Evolutionary conservation across 2,329 filamentous ascomycete species (phyloP).

Genomic region (Ustulina deusta): DNA sequence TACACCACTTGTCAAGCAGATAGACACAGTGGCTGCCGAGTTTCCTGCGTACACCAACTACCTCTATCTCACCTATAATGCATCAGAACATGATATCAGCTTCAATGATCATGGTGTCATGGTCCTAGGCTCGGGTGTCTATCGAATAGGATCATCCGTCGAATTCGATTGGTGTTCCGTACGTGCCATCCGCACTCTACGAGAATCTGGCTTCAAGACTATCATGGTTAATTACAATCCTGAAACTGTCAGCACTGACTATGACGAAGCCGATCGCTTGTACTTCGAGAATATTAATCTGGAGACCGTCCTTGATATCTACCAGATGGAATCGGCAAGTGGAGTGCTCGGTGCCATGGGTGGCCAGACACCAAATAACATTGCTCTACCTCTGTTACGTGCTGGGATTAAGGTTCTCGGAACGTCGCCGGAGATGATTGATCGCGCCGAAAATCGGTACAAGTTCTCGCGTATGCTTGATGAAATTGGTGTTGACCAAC

Average conservation of each 20-base stretch:
- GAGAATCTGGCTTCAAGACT: conserved; percentile 87
- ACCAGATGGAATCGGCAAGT: conserved; percentile 83
- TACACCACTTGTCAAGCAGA: conserved; percentile 93
- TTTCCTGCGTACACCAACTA: conserved; percentile 97
- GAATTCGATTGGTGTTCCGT: conserved; percentile 99
- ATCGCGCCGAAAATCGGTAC: conserved; percentile 95
- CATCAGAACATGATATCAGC: conserved; percentile 81
- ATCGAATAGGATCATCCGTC: conserved; percentile 96
- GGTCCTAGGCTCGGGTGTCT: conserved; percentile 95
- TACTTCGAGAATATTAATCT: conserved; percentile 97
- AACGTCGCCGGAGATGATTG: conserved; percentile 99
- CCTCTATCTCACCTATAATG: conserved; percentile 96
- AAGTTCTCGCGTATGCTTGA: conserved; percentile 99
- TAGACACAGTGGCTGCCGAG: conserved; percentile 97
- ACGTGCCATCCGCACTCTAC: conserved; percentile 88
- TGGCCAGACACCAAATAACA: conserved; percentile 98
- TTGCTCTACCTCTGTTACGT: conserved; percentile 88
- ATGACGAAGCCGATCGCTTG: conserved; percentile 91
- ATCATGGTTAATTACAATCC: conserved; percentile 88
- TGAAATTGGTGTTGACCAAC: conserved; percentile 93
- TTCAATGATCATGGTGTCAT: conserved; percentile 95
- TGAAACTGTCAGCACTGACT: conserved; percentile 90
- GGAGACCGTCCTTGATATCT: conserved; percentile 93
- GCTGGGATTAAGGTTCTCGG: conserved; percentile 92
- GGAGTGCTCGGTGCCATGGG: conserved; percentile 96